A percentile compares a stretch with the other conserved stretches of the same genome.
These are phyloP conservation scores for Prunus mongolica DNA, from an alignment of 306 rosid species.

Conservation along the genomic window DNA sequence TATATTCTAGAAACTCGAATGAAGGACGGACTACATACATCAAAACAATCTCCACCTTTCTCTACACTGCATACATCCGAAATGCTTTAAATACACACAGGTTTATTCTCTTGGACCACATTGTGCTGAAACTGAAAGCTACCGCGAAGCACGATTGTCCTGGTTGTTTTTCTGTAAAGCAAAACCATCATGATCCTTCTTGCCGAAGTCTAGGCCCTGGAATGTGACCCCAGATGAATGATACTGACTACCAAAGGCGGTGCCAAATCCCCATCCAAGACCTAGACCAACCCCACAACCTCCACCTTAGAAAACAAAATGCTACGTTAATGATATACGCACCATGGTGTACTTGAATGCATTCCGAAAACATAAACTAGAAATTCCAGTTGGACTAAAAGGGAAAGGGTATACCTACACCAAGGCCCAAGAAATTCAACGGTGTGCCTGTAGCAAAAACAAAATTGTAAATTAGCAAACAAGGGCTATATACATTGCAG, in stretches of 20 bases:
- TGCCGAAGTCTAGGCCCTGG: conserved; percentile 65
- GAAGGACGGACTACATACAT: neutral
- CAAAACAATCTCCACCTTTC: neutral
- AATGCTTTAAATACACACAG: no score
- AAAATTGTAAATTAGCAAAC: conserved; percentile 21
- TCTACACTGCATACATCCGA: neutral
- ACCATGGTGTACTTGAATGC: neutral
- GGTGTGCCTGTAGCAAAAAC: conserved; percentile 65
- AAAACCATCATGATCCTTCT: conserved; percentile 34
- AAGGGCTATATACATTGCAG: neutral
- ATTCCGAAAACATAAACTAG: neutral
- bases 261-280: conserved; percentile 98
- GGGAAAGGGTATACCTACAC: conserved; percentile 58
- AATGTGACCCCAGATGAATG: conserved; percentile 61
- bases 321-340: neutral
- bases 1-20: neutral
- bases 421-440: conserved; percentile 84
- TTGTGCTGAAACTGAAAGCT: neutral
- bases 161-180: conserved; percentile 30
- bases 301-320: conserved; percentile 63
- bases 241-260: conserved; percentile 85
- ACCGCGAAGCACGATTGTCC: conserved; percentile 32
- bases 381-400: conserved; percentile 8
- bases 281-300: conserved; percentile 98
- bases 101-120: no score